Conservation (phyloP, 2,329 filamentous ascomycete genomes). For the Pseudovirgaria hyperparasitica region DNA sequence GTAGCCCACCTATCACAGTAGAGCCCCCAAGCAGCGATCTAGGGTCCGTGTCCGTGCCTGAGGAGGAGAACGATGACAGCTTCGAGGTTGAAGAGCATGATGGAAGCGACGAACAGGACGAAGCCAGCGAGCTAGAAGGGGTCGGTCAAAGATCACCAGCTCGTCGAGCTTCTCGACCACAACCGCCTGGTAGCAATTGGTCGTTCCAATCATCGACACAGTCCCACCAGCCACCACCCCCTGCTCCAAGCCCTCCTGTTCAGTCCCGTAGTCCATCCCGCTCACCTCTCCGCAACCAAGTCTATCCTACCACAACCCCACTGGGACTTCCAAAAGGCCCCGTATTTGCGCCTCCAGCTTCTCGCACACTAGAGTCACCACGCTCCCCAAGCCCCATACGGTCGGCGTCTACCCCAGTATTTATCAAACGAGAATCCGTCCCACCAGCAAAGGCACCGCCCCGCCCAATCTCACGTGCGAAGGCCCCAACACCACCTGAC, state of each 20-base stretch:
- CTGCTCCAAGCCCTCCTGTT: slow-evolving; percentile 19
- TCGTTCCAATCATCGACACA: slow-evolving; percentile 13
- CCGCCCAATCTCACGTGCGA: slow-evolving; percentile 12
- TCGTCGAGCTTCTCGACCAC: slow-evolving; percentile 9
- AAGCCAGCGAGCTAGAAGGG: slow-evolving; percentile 32
- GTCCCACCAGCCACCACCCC: slow-evolving; percentile 14
- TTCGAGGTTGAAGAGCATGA: slow-evolving; percentile 26
- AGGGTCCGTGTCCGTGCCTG: slow-evolving; percentile 18
- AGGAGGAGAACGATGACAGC: slow-evolving; percentile 24
- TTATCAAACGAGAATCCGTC: slow-evolving; percentile 16
- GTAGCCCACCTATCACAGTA: slow-evolving; percentile 33
- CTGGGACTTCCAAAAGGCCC: slow-evolving; percentile 4
- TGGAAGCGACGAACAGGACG: slow-evolving; percentile 17
- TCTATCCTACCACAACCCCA: slow-evolving; percentile 4
- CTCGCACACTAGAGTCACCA: slow-evolving; percentile 39
- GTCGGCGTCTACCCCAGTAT: slow-evolving; percentile 37
- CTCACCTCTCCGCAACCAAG: slow-evolving; percentile 6
- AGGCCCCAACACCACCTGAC: slow-evolving; percentile 20
- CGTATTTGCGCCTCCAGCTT: slow-evolving; percentile 9
- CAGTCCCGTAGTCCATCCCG: slow-evolving; percentile 13
- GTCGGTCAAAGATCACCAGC: slow-evolving; percentile 10
- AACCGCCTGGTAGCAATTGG: slow-evolving; percentile 8
- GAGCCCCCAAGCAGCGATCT: slow-evolving; percentile 23
- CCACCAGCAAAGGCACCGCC: slow-evolving; percentile 19
- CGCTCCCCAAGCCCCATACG: slow-evolving; percentile 63